phyloP scores from a whole-genome alignment of 805 yeast species.

The Lachancea fermentati region DNA sequence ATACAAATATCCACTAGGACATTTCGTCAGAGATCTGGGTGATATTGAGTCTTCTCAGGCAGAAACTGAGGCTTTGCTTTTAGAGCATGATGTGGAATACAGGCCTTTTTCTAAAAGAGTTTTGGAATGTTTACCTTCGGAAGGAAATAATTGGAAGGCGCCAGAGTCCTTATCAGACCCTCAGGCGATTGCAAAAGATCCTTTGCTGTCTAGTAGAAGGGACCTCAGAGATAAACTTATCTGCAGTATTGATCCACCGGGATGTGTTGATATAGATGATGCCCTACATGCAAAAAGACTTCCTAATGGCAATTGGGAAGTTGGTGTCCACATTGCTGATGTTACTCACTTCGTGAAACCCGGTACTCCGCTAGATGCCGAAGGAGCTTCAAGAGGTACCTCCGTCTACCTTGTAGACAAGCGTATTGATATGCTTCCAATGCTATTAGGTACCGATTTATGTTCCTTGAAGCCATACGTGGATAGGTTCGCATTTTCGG shows the following conservation, averaged over 20 bases:
- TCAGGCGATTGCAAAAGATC: slow-evolving; percentile 46
- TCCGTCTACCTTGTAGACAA: slow-evolving; percentile 96
- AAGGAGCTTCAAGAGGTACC: slow-evolving; percentile 96
- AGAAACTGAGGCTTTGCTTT: slow-evolving; percentile 87
- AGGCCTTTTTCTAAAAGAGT: slow-evolving; percentile 93
- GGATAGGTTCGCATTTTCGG: slow-evolving; percentile 93
- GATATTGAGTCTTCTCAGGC: slow-evolving; percentile 88
- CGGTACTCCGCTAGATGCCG: slow-evolving; percentile 84
- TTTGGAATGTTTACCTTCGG: slow-evolving; percentile 83
- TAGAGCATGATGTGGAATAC: slow-evolving; percentile 95
- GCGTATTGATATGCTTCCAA: slow-evolving; percentile 97
- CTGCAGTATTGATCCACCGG: slow-evolving; percentile 96
- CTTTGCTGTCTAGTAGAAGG: slow-evolving; percentile 50
- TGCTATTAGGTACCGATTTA: slow-evolving; percentile 88
- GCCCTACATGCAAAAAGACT: slow-evolving; percentile 83
- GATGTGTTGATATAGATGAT: slow-evolving; percentile 97
- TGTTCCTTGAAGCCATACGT: slow-evolving; percentile 95
- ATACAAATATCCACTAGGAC: slow-evolving; percentile 89
- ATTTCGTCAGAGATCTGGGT: slow-evolving; percentile 85
- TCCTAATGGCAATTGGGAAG: slow-evolving; percentile 92
- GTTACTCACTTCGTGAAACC: slow-evolving; percentile 96
- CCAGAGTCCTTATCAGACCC: slow-evolving; percentile 57
- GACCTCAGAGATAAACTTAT: slow-evolving; percentile 86
- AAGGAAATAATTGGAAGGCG: slow-evolving; percentile 91
- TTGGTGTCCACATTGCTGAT: slow-evolving; percentile 99